These are phyloP conservation scores for Lentinula lateritia DNA, from an alignment of 768 basidiomycete genomes.

Conservation along the genomic window DNA sequence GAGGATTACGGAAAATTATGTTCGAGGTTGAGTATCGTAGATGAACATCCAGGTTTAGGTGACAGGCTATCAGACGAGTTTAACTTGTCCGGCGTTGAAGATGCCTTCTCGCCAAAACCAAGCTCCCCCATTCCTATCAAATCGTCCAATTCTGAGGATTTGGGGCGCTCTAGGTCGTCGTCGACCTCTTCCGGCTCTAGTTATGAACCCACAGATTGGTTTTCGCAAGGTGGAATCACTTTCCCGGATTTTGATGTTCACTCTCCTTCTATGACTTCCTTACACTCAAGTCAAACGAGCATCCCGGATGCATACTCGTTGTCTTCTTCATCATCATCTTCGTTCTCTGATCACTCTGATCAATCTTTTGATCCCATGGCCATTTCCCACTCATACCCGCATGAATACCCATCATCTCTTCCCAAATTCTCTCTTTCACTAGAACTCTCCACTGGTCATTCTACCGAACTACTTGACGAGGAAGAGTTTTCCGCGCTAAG, in stretches of 20 bases:
- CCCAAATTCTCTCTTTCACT: background rate
- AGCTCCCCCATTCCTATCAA: background rate
- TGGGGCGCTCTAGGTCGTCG: background rate
- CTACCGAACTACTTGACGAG: background rate
- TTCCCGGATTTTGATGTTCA: background rate
- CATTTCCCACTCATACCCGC: background rate
- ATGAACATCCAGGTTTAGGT: background rate
- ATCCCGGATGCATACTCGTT: background rate
- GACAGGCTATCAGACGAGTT: background rate
- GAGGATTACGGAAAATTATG: constrained; percentile 1
- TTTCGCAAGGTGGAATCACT: background rate
- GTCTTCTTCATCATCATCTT: background rate
- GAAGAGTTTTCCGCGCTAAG: background rate
- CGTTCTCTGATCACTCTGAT: background rate
- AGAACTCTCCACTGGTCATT: background rate
- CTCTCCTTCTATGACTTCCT: background rate
- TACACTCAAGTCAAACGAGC: background rate
- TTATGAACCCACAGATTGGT: background rate
- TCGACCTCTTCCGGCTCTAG: background rate
- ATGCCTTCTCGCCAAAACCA: background rate
- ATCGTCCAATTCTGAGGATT: background rate
- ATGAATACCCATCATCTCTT: background rate
- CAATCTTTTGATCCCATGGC: background rate
- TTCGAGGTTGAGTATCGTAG: background rate
- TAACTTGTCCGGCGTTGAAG: background rate